A percentile compares a stretch with the other conserved stretches of the same genome.
These are phyloP conservation scores for Chalaropsis thielavioides DNA, from an alignment of 2,329 filamentous ascomycete species.

Conservation along the genomic window DNA sequence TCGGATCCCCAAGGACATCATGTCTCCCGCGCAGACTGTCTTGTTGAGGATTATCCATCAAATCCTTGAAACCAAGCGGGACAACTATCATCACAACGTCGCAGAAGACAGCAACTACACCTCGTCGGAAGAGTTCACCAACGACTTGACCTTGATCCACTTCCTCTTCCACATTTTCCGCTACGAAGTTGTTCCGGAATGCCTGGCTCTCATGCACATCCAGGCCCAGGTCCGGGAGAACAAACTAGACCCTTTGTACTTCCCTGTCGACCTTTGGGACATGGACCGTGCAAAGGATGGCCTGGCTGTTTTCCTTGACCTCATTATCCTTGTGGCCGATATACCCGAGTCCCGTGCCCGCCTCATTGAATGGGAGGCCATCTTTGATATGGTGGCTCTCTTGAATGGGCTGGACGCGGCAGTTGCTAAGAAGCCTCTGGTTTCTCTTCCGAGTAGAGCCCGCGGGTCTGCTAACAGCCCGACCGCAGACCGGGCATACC, in stretches of 20 bases:
- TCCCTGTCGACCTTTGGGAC: conserved; percentile 90
- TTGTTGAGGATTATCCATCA: conserved; percentile 64
- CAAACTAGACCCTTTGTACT: conserved; percentile 64
- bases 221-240: conserved; percentile 78
- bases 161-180: conserved; percentile 90
- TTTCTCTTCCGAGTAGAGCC: conserved; percentile 22
- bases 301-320: conserved; percentile 84
- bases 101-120: conserved; percentile 14
- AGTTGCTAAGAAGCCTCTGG: conserved; percentile 67
- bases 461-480: conserved; percentile 26
- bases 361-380: conserved; percentile 81
- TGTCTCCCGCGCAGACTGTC: conserved; percentile 86
- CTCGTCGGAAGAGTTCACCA: conserved; percentile 15
- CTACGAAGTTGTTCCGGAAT: conserved; percentile 83
- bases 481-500: conserved; percentile 29
- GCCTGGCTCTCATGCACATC: conserved; percentile 82
- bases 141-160: conserved; percentile 40
- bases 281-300: conserved; percentile 96
- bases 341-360: conserved; percentile 69
- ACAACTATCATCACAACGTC: conserved; percentile 4
- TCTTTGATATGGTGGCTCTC: conserved; percentile 75
- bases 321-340: conserved; percentile 79
- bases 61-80: conserved; percentile 15
- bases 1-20: conserved; percentile 86
- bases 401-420: conserved; percentile 77